These are phyloP conservation scores for Leccinum subtestaceum DNA, from an alignment of 768 basidiomycete species.

Conservation along the genomic window DNA sequence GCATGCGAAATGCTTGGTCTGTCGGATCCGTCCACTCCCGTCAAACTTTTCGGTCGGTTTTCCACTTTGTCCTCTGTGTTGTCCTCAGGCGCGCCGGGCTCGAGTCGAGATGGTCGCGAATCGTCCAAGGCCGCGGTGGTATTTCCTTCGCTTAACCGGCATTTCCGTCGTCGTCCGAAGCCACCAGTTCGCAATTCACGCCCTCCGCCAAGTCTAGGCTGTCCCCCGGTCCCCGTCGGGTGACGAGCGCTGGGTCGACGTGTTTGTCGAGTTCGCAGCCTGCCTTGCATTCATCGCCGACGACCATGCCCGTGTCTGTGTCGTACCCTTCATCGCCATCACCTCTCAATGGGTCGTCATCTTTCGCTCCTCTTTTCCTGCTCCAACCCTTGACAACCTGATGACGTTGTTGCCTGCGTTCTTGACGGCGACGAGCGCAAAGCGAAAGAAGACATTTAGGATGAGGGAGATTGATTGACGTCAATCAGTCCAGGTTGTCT, in stretches of 20 bases:
- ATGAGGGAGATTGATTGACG: constrained; percentile 26
- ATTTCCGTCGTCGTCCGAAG: background rate
- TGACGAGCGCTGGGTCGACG: constrained; percentile 1
- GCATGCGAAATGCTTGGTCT: constrained; percentile 1
- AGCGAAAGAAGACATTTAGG: background rate
- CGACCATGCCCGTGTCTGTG: constrained; percentile 4
- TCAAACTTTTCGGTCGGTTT: constrained; percentile 14
- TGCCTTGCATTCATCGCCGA: constrained; percentile 7
- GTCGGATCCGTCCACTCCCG: constrained; percentile 17
- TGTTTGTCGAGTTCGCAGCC: constrained; percentile 9
- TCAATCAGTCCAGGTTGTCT: too few species aligned
- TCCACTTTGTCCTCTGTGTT: constrained; percentile 1
- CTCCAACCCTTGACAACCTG: too few species aligned
- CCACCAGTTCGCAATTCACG: background rate
- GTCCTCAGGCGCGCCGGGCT: background rate
- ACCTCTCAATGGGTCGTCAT: background rate
- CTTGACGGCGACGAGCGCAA: too few species aligned
- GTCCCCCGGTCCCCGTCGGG: constrained; percentile 11
- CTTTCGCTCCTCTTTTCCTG: too few species aligned
- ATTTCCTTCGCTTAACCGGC: constrained; percentile 16
- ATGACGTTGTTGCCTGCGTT: too few species aligned
- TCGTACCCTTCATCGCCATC: constrained; percentile 12
- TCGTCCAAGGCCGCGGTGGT: constrained; percentile 17
- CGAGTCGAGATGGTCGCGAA: constrained; percentile 3
- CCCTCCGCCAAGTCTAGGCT: constrained; percentile 9